Percentiles rank a stretch among this genome's conserved stretches.
phyloP scores from a whole-genome alignment of 2,329 filamentous ascomycete genomes.

The Clonostachys chloroleuca region DNA sequence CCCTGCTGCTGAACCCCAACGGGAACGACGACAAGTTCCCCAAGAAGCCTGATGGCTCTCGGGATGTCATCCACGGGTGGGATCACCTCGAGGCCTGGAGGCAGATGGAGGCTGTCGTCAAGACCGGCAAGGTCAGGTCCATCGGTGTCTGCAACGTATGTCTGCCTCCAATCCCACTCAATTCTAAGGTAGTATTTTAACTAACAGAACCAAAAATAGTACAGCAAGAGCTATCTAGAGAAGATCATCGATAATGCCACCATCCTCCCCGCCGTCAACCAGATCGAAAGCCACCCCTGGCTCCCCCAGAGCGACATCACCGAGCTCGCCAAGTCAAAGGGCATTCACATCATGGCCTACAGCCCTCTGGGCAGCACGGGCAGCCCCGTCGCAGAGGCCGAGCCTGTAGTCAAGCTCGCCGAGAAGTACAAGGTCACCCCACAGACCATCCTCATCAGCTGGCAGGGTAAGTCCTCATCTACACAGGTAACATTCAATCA shows the following conservation, averaged over 20 bases:
- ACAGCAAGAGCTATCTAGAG: slow-evolving; percentile 51
- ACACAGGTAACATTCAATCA: background rate
- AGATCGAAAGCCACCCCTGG: slow-evolving; percentile 71
- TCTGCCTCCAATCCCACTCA: background rate
- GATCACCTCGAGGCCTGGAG: slow-evolving; percentile 76
- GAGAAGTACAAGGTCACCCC: slow-evolving; percentile 58
- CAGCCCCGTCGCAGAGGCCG: slow-evolving; percentile 59
- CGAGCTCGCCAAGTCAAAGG: slow-evolving; percentile 62
- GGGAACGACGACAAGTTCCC: slow-evolving; percentile 74
- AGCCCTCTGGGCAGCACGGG: slow-evolving; percentile 61
- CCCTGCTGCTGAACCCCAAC: slow-evolving; percentile 73
- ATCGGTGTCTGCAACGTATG: slow-evolving; percentile 53
- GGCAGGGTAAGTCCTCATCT: slow-evolving; percentile 52
- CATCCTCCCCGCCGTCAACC: slow-evolving; percentile 63
- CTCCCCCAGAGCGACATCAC: slow-evolving; percentile 70
- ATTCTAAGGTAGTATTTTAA: background rate
- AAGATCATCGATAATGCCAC: slow-evolving; percentile 43
- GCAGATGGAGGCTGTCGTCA: slow-evolving; percentile 64
- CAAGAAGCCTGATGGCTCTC: slow-evolving; percentile 66
- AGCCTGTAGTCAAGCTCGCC: slow-evolving; percentile 58
- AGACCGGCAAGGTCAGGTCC: slow-evolving; percentile 49
- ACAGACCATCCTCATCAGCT: slow-evolving; percentile 64
- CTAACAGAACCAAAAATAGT: slow-evolving; percentile 21
- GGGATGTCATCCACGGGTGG: slow-evolving; percentile 67
- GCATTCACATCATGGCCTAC: slow-evolving; percentile 71